phyloP scores from a whole-genome alignment of 371 early-diverging fungal species.

The Nematocida sp. region DNA sequence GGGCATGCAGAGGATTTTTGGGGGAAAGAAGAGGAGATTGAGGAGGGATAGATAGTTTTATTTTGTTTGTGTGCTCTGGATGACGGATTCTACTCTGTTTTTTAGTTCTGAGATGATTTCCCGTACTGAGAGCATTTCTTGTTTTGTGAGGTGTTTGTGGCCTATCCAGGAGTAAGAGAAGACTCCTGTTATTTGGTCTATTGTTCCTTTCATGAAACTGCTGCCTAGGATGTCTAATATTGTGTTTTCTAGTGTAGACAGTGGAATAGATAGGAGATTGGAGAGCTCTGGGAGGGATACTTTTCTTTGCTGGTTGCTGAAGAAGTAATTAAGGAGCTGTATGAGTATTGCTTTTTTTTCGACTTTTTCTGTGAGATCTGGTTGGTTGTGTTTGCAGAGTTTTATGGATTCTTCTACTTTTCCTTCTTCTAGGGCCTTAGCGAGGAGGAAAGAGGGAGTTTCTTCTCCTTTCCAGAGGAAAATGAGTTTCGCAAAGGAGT shows the following conservation, averaged over 20 bases:
- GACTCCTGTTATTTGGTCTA: slow-evolving; percentile 29
- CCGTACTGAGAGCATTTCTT: slow-evolving; percentile 6
- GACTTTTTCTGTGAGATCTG: not conserved
- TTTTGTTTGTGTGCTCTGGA: not conserved
- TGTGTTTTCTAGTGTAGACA: not conserved
- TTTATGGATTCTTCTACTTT: not conserved
- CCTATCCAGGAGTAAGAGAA: slow-evolving; percentile 50
- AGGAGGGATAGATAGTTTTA: too few relatives aligned
- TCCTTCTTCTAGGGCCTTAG: slow-evolving; percentile 28
- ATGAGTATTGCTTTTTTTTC: slow-evolving; percentile 26
- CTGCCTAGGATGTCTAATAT: slow-evolving; percentile 32
- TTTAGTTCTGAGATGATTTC: slow-evolving; percentile 8
- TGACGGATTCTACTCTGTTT: slow-evolving; percentile 5
- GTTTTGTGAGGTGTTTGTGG: slow-evolving; percentile 32
- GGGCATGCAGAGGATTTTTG: too few relatives aligned
- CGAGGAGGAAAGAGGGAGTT: not conserved
- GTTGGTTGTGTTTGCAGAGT: not conserved
- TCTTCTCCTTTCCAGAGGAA: not conserved
- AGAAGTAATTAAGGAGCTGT: slow-evolving; percentile 42
- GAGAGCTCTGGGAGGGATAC: slow-evolving; percentile 25
- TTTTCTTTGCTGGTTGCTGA: slow-evolving; percentile 34
- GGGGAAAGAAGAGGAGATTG: too few relatives aligned
- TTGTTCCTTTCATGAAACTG: slow-evolving; percentile 41
- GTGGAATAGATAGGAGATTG: not conserved
- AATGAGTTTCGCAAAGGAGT: slow-evolving; percentile 40